Evolutionary conservation across 306 rosid species (phyloP), one percentile per base, ranked within the genome.

Genomic region (Coriaria nepalensis): DNA sequence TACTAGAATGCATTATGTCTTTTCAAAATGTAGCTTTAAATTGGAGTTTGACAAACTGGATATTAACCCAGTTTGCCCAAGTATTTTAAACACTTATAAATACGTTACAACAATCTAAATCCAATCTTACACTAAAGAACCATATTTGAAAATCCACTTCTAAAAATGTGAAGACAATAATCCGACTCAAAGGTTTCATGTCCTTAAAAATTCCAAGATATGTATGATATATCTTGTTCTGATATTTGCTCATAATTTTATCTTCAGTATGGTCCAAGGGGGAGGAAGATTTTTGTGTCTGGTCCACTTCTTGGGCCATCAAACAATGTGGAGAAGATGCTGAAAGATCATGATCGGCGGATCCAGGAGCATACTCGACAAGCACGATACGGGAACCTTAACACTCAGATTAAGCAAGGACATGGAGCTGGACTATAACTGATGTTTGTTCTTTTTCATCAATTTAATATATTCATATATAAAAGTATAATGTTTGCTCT

Each of bases 271-370:
- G 78, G 63, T 6, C 35, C 73, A 11, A 65, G 46, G 60, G 78
- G 62, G 29, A 79, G 69, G 71, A 81, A 81, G 57, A 78, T 88
- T 20, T 74, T 74, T 45, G 68, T 82, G 45, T 81, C 95, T 29
- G 97, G 95, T 43, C 90, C 97, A 2, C 63, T 88, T 33, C 57
- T 76, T 48, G 62, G 60, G 49, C 66, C 97, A 10, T 84, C 97
- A 38, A 78, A 70, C 75, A 81, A 71, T 54, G 52, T 79, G 12
- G 95, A 84, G 60, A 74, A 79, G 58, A 76, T 84, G 73, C 82
- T 88, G 48, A 76, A 81, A 70, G 90, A 78, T 45, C 93, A 72
- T 13, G 90, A 88, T 35, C 73, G 66, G 10, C 77, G 68, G 78
- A 70, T 84, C 61, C 97, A 74, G 61, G 93, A 84, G 57, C 62